Conservation (phyloP, 345 rosid species). For the Brassica cretica region DNA sequence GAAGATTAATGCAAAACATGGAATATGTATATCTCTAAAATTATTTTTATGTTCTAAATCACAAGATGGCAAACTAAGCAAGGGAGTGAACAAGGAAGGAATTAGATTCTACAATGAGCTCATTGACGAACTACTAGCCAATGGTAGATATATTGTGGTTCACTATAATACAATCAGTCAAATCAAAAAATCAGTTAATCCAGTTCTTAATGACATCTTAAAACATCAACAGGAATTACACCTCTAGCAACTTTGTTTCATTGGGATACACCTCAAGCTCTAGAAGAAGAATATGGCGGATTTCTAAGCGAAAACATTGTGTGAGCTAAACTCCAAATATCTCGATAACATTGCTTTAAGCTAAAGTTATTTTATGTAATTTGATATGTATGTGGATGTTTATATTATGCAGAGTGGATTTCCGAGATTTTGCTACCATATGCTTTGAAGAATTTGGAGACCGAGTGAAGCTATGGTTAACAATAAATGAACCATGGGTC, state of each 20-base stretch:
- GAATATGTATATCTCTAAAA: background rate
- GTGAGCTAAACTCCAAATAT: conserved; percentile 9
- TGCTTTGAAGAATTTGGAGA: conserved; percentile 52
- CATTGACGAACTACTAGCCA: conserved; percentile 43
- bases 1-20: background rate
- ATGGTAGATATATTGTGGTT: conserved; percentile 31
- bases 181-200: background rate
- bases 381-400: background rate
- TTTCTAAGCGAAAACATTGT: conserved; percentile 25
- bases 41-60: background rate
- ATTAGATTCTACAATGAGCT: conserved; percentile 52
- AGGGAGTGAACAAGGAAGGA: conserved; percentile 48
- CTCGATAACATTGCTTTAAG: background rate
- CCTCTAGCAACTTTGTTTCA: conserved; percentile 37
- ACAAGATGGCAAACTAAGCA: conserved; percentile 45
- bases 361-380: background rate
- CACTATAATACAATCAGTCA: background rate
- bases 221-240: conserved; percentile 24
- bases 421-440: conserved; percentile 38
- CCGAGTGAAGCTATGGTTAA: conserved; percentile 50
- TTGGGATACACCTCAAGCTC: conserved; percentile 38
- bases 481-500: conserved; percentile 51
- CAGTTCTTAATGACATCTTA: background rate
- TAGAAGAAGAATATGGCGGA: conserved; percentile 38
- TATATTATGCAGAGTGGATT: conserved; percentile 27